Conservation (phyloP, 1,284 basidiomycete species). For the Meira miltonrushii region DNA sequence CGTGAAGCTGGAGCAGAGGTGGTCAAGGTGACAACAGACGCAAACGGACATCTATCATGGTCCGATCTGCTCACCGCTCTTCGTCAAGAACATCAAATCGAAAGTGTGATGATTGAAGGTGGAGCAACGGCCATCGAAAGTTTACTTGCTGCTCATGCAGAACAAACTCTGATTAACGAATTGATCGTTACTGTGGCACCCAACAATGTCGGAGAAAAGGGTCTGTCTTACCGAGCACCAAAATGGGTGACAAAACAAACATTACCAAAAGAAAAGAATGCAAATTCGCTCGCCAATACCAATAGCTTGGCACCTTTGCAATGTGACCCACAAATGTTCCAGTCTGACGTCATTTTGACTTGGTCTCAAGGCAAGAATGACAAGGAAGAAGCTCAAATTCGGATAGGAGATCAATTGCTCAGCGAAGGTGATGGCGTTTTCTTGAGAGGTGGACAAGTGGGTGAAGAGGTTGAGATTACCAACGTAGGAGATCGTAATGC, state of each 20-base stretch:
- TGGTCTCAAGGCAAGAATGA: background rate
- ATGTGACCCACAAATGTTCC: conserved; percentile 2
- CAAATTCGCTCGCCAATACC: background rate
- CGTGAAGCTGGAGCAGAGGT: conserved; percentile 54
- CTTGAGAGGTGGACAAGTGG: conserved; percentile 10
- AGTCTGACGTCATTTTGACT: conserved; percentile 8
- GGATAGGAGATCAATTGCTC: conserved; percentile 1
- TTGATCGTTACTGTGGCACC: conserved; percentile 80
- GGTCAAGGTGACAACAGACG: conserved; percentile 44
- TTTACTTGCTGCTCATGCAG: conserved; percentile 59
- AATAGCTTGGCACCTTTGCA: background rate
- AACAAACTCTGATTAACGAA: conserved; percentile 61
- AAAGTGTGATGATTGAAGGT: conserved; percentile 89
- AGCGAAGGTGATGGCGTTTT: conserved; percentile 16
- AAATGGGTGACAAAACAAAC: conserved; percentile 39
- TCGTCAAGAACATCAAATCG: conserved; percentile 57
- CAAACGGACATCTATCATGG: conserved; percentile 18
- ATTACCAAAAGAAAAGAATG: background rate
- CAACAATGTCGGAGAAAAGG: conserved; percentile 67
- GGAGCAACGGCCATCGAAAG: conserved; percentile 76
- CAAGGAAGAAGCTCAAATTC: background rate
- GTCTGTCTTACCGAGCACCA: conserved; percentile 54
- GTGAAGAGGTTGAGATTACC: conserved; percentile 1
- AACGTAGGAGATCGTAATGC: conserved; percentile 7
- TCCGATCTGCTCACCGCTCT: conserved; percentile 21